Conservation (phyloP, 2,329 filamentous ascomycete species). For the Neonectria coccinea region DNA sequence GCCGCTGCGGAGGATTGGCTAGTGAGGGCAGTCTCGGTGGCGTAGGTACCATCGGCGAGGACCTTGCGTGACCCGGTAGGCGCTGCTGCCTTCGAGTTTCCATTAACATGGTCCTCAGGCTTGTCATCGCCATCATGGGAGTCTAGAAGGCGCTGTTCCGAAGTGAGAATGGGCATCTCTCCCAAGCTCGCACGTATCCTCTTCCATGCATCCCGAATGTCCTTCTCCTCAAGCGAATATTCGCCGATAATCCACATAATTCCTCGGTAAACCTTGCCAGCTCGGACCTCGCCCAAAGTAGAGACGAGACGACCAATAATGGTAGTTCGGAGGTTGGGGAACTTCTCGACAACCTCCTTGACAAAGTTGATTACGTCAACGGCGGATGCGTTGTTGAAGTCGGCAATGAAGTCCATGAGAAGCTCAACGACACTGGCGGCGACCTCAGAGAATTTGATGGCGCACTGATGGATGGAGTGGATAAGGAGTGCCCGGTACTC, state of each 20-base stretch:
- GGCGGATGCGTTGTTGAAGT: slow-evolving; percentile 96
- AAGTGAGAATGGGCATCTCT: slow-evolving; percentile 96
- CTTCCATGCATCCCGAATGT: slow-evolving; percentile 97
- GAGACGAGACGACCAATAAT: slow-evolving; percentile 91
- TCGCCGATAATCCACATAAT: slow-evolving; percentile 98
- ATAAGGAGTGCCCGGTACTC: slow-evolving; percentile 96
- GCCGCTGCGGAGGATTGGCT: slow-evolving; percentile 91
- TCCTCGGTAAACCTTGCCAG: slow-evolving; percentile 96
- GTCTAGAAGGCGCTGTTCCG: slow-evolving; percentile 91
- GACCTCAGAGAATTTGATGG: slow-evolving; percentile 99
- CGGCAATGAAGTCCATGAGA: slow-evolving; percentile 98
- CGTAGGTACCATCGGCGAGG: slow-evolving; percentile 95
- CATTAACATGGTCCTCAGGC: slow-evolving; percentile 77
- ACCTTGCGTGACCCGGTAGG: slow-evolving; percentile 91
- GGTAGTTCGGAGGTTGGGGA: slow-evolving; percentile 86
- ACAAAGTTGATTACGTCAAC: slow-evolving; percentile 99
- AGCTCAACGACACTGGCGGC: slow-evolving; percentile 96
- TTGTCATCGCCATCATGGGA: slow-evolving; percentile 80
- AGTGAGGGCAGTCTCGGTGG: slow-evolving; percentile 94
- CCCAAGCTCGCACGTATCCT: slow-evolving; percentile 92
- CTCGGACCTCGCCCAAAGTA: slow-evolving; percentile 91
- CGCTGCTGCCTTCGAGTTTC: slow-evolving; percentile 78
- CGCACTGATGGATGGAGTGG: slow-evolving; percentile 96
- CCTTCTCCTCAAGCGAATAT: slow-evolving; percentile 92
- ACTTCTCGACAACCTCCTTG: slow-evolving; percentile 98